A percentile compares a stretch with the other conserved stretches of the same genome.
phyloP scores from a whole-genome alignment of 192 early-diverging fungal species.

The Dispira simplex region DNA sequence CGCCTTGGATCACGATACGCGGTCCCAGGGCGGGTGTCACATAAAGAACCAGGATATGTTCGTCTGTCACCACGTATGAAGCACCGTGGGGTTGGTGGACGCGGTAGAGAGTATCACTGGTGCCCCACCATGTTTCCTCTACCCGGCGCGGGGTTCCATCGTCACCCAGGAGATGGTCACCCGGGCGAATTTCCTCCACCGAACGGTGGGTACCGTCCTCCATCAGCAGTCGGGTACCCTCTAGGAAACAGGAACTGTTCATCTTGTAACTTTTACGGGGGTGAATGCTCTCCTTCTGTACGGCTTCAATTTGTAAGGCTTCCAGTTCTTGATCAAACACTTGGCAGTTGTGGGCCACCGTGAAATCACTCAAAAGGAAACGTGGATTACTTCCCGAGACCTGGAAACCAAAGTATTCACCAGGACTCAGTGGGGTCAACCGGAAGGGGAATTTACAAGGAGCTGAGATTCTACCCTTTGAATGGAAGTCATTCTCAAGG shows the following conservation, averaged over 20 bases:
- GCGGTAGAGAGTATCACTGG: slow-evolving; percentile 21
- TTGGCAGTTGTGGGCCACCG: slow-evolving; percentile 61
- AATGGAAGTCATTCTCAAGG: no score
- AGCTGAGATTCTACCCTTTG: no score
- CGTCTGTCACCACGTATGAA: neutral
- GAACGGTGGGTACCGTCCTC: slow-evolving; percentile 22
- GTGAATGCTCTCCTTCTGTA: slow-evolving; percentile 98
- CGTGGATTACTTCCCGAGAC: slow-evolving; percentile 32
- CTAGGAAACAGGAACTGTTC: slow-evolving; percentile 58
- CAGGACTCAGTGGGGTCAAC: slow-evolving; percentile 18
- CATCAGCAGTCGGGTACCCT: slow-evolving; percentile 30
- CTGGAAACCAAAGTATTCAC: slow-evolving; percentile 34
- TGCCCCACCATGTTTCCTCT: slow-evolving; percentile 18
- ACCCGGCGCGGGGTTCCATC: slow-evolving; percentile 23
- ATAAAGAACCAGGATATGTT: slow-evolving; percentile 1
- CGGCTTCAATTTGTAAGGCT: slow-evolving; percentile 93
- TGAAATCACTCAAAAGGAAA: slow-evolving; percentile 32
- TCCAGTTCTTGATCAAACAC: slow-evolving; percentile 97
- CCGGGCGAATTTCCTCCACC: slow-evolving; percentile 18
- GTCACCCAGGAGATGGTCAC: slow-evolving; percentile 23
- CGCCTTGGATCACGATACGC: neutral
- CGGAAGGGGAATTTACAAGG: slow-evolving; percentile 13
- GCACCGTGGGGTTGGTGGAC: neutral
- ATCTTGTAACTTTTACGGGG: slow-evolving; percentile 99
- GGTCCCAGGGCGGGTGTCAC: neutral